These are phyloP conservation scores for Arabis hirsuta DNA, from an alignment of 345 rosid genomes.

Conservation along the genomic window DNA sequence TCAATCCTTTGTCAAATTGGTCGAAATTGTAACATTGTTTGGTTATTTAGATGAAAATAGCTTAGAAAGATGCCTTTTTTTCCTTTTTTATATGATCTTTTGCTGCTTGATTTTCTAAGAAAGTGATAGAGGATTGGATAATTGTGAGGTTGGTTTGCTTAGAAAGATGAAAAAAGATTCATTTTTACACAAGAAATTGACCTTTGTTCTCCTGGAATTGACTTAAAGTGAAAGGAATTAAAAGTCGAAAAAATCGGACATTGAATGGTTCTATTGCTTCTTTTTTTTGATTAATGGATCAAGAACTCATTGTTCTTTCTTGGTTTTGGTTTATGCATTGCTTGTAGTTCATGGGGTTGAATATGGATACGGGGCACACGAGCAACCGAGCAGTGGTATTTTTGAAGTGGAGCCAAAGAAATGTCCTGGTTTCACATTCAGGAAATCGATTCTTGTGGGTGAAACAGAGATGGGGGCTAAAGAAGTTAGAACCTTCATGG, in stretches of 20 bases:
- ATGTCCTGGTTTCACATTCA: constrained; percentile 87
- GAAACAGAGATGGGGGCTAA: constrained; percentile 80
- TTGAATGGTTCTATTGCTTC: constrained; percentile 9
- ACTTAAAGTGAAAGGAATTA: too few species aligned
- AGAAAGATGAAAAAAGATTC: too few species aligned
- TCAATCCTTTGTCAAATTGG: neutral
- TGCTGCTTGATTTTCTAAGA: neutral
- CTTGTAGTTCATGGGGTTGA: constrained; percentile 81
- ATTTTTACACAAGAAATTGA: too few species aligned
- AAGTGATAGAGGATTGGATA: neutral
- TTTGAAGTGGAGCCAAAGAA: constrained; percentile 91
- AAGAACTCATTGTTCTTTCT: neutral
- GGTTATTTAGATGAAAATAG: neutral
- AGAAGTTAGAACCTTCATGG: constrained; percentile 77
- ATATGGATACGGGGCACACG: constrained; percentile 95
- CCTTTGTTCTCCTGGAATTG: too few species aligned
- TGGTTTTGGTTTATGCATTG: constrained; percentile 21
- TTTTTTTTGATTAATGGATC: too few species aligned
- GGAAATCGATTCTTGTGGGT: constrained; percentile 89
- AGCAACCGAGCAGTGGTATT: constrained; percentile 69
- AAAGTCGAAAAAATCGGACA: neutral
- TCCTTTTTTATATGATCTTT: neutral
- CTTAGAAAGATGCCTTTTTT: neutral
- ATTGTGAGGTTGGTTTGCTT: too few species aligned
- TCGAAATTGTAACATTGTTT: neutral